Conservation (phyloP, 2,329 filamentous ascomycete species). For the Trichoderma aggressivum region DNA sequence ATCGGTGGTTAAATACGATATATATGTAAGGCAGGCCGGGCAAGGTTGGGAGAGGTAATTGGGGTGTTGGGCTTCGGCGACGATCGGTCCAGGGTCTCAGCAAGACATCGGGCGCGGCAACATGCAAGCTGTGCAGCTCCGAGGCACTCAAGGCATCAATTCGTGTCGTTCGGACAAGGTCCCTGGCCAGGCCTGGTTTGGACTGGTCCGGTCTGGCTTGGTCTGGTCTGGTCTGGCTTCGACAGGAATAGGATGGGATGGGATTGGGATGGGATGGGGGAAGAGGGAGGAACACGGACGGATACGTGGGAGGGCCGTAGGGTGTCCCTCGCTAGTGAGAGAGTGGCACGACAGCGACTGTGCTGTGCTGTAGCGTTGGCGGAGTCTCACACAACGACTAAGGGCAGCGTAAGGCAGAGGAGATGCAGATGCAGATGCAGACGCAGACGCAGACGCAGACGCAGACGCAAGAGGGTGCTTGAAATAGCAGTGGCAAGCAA, state of each 20-base stretch:
- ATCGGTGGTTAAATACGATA: conserved; percentile 14
- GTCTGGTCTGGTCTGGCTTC: neutral
- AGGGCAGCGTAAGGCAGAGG: neutral
- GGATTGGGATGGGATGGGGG: neutral
- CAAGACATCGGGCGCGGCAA: conserved; percentile 19
- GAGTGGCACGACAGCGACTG: conserved; percentile 16
- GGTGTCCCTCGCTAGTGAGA: conserved; percentile 17
- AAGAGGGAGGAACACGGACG: neutral
- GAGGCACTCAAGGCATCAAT: conserved; percentile 9
- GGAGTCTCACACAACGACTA: conserved; percentile 4
- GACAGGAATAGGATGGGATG: neutral
- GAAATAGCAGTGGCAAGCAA: neutral
- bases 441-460: neutral
- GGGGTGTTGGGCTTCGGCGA: conserved; percentile 16
- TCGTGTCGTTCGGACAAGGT: conserved; percentile 18
- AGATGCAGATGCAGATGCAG: neutral
- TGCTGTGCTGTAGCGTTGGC: neutral
- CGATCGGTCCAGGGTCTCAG: conserved; percentile 19
- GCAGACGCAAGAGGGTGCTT: neutral
- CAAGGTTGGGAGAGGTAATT: conserved; percentile 14
- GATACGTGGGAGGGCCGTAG: conserved; percentile 16
- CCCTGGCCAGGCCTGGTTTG: conserved; percentile 1
- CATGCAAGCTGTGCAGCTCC: conserved; percentile 19
- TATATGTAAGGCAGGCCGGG: neutral
- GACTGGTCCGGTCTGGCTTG: neutral